Conservation (phyloP, 192 early-diverging fungal species). For the Bifiguratus adelaidae region DNA sequence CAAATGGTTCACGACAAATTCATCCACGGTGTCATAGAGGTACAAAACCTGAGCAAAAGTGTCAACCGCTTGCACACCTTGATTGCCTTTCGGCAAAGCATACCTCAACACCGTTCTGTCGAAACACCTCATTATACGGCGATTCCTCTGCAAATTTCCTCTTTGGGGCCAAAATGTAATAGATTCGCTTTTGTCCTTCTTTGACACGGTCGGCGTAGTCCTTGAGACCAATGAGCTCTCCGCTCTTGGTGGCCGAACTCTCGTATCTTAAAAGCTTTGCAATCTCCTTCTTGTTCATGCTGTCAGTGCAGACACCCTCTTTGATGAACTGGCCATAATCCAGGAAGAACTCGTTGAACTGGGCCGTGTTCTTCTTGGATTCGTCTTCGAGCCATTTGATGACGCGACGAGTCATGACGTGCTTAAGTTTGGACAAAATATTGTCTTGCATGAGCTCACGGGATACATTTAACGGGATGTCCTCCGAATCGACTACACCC, state of each 20-base stretch:
- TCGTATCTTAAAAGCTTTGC: slow-evolving; percentile 50
- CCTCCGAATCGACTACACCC: slow-evolving; percentile 76
- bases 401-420: slow-evolving; percentile 40
- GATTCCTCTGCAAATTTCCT: slow-evolving; percentile 46
- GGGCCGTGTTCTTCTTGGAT: slow-evolving; percentile 25
- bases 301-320: slow-evolving; percentile 67
- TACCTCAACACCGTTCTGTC: slow-evolving; percentile 58
- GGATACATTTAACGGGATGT: slow-evolving; percentile 78
- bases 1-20: slow-evolving; percentile 48
- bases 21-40: slow-evolving; percentile 45
- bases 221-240: slow-evolving; percentile 41
- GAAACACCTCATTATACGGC: slow-evolving; percentile 66
- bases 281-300: slow-evolving; percentile 35
- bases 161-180: slow-evolving; percentile 48
- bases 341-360: slow-evolving; percentile 47
- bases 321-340: slow-evolving; percentile 62
- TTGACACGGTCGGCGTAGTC: slow-evolving; percentile 63
- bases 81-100: neutral
- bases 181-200: slow-evolving; percentile 65
- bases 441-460: slow-evolving; percentile 73
- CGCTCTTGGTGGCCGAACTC: slow-evolving; percentile 22
- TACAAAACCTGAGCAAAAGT: slow-evolving; percentile 29
- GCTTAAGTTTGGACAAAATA: slow-evolving; percentile 42
- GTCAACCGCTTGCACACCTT: neutral
- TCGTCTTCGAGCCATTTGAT: slow-evolving; percentile 44